Percentiles rank a stretch among this genome's conserved stretches.
phyloP scores from a whole-genome alignment of 805 yeast species.

The Pichia membranifaciens region DNA sequence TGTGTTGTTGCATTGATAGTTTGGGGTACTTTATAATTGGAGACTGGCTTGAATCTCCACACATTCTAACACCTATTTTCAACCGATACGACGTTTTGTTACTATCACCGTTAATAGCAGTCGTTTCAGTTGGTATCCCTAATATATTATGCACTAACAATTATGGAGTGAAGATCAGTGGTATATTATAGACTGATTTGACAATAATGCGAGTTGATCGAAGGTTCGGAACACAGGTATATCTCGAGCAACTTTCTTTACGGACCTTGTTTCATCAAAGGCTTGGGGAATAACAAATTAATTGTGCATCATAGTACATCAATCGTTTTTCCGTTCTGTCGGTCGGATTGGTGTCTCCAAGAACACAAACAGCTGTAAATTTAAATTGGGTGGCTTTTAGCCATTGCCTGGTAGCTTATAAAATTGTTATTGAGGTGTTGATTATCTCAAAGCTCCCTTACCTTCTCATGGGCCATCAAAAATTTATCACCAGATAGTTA shows the following conservation, averaged over 20 bases:
- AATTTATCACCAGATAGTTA: too few species aligned
- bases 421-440: too few species aligned
- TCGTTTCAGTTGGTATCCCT: conserved; percentile 8
- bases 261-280: not conserved
- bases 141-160: not conserved
- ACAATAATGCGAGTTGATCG: not conserved
- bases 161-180: too few species aligned
- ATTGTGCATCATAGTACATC: conserved; percentile 33
- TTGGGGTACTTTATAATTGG: not conserved
- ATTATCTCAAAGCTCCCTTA: too few species aligned
- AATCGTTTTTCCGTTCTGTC: conserved; percentile 18
- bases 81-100: conserved; percentile 16
- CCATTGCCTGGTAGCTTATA: too few species aligned
- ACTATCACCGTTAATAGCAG: conserved; percentile 13
- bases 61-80: conserved; percentile 14
- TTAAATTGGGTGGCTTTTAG: too few species aligned
- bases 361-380: conserved; percentile 26
- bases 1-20: too few species aligned
- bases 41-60: conserved; percentile 13
- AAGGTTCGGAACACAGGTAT: not conserved
- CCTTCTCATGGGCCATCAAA: too few species aligned
- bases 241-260: too few species aligned
- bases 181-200: not conserved
- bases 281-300: conserved; percentile 15
- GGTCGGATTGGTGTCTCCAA: conserved; percentile 31